Base-by-base conservation (phyloP, 805 yeast species). In the Brettanomyces bruxellensis region DNA sequence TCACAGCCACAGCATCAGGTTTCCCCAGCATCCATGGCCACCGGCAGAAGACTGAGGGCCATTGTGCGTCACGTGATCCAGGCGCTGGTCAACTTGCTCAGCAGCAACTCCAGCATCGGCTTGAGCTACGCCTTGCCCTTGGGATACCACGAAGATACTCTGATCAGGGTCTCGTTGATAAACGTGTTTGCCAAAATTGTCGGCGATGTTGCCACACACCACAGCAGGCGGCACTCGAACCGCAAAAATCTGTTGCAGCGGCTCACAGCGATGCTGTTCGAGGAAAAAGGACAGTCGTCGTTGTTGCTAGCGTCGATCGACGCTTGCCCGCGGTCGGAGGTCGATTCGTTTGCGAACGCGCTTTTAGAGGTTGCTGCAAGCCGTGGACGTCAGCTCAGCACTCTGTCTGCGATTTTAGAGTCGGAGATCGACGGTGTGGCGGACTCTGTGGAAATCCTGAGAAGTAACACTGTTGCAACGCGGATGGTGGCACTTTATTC, bases 401-500 rank as follows among this genome's bases (percentile, higher is more conserved):
- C 38, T 8, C 23, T 35, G 38, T 18, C 23, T n/a, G 8, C 23
- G n/a, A n/a, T 35, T n/a, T 12, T 35, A 3, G 38, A 35, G 23
- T 78, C 76, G 48, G 95, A 87, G 58, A 82, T 88, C 23, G 59
- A 67, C 44, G 69, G 66, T 28, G 79, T 86, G 0, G 64, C 75
- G 1, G 75, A 83, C 49, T 75, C 85, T 18, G 77, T 85, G 30
- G 93, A 86, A 57, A 78, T 88, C 30, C 70, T 88, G 54, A 73
- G 96, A 55, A 74, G 93, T 45, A 88, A 88, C 60, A 81, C 90
- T 45, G 83, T 87, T 35, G 85, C 93, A 32, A 87, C 95, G 0
- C 75, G 89, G 54, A 71, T 87, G 44, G 69, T 87, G 44, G 81
- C 90, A 0, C 68, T 84, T 13, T 79, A 81, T 53, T 86, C 93